Conservation (phyloP, 805 yeast species). For the Candida multigemmis region DNA sequence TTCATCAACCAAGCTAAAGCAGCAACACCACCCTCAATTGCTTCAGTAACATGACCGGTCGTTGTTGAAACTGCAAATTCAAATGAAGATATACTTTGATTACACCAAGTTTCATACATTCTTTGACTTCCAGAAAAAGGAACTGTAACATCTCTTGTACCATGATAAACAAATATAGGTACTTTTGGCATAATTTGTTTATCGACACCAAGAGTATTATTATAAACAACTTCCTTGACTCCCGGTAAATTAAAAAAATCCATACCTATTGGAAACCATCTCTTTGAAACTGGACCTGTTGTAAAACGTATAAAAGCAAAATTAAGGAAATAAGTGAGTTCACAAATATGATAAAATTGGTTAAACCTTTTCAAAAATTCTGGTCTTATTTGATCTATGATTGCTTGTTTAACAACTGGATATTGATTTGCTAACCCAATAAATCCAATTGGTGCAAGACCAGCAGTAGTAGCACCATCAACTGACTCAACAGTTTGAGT, state of each 20-base stretch:
- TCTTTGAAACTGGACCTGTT: too few species aligned
- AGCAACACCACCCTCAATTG: slow-evolving; percentile 6
- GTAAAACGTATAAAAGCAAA: slow-evolving; percentile 4
- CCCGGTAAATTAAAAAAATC: slow-evolving; percentile 7
- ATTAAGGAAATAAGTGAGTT: too few species aligned
- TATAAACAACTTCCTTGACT: slow-evolving; percentile 7
- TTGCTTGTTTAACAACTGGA: slow-evolving; percentile 9
- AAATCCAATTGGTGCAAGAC: slow-evolving; percentile 12
- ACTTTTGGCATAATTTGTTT: slow-evolving; percentile 7
- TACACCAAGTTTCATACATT: slow-evolving; percentile 13
- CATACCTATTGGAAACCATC: too few species aligned
- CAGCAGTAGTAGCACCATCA: slow-evolving; percentile 12
- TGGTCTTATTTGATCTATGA: slow-evolving; percentile 2
- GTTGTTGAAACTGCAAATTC: slow-evolving; percentile 11
- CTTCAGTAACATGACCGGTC: slow-evolving; percentile 14
- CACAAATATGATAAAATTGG: too few species aligned
- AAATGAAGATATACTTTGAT: slow-evolving; percentile 13
- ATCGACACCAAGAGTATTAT: slow-evolving; percentile 12
- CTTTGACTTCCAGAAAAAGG: too few species aligned
- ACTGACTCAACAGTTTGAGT: slow-evolving; percentile 8
- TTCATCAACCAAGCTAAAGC: slow-evolving; percentile 11
- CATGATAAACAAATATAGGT: slow-evolving; percentile 11
- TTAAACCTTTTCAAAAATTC: too few species aligned
- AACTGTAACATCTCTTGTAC: slow-evolving; percentile 8
- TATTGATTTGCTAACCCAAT: slow-evolving; percentile 13